Conservation (phyloP, 2,329 filamentous ascomycete genomes). For the Aspergillus quadrilineatus region DNA sequence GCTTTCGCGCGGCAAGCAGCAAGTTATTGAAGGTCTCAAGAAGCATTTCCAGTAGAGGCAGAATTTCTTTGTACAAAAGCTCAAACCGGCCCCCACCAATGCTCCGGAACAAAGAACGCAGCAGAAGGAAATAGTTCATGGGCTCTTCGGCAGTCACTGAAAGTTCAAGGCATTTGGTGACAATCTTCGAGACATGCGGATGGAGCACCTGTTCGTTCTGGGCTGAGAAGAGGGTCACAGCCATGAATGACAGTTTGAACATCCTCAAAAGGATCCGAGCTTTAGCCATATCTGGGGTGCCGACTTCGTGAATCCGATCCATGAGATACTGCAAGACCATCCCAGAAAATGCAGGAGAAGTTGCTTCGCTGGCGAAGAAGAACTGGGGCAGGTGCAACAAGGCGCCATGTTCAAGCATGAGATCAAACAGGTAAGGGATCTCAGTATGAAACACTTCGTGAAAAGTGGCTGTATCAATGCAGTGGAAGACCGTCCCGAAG, state of each 20-base stretch:
- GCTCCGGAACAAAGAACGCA: slow-evolving; percentile 89
- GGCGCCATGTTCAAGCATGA: slow-evolving; percentile 95
- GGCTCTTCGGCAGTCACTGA: slow-evolving; percentile 95
- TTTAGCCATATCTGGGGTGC: slow-evolving; percentile 85
- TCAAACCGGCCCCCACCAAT: slow-evolving; percentile 98
- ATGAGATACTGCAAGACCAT: slow-evolving; percentile 98
- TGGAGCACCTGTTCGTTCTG: slow-evolving; percentile 95
- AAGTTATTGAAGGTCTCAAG: slow-evolving; percentile 96
- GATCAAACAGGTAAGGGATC: slow-evolving; percentile 93
- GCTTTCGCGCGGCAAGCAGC: slow-evolving; percentile 83
- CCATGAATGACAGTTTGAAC: slow-evolving; percentile 99
- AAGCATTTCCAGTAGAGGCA: slow-evolving; percentile 94
- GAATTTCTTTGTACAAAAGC: slow-evolving; percentile 95
- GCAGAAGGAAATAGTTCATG: slow-evolving; percentile 95
- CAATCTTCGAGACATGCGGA: slow-evolving; percentile 94
- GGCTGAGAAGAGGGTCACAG: slow-evolving; percentile 88
- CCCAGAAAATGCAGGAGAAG: slow-evolving; percentile 93
- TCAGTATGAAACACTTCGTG: slow-evolving; percentile 98
- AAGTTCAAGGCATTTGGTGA: slow-evolving; percentile 94
- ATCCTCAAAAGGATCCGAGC: slow-evolving; percentile 88
- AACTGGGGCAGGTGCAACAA: slow-evolving; percentile 96
- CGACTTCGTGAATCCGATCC: slow-evolving; percentile 93
- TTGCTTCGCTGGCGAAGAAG: slow-evolving; percentile 97
- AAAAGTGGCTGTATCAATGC: slow-evolving; percentile 96
- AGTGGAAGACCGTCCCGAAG: slow-evolving; percentile 97